Conservation (phyloP, 2,329 filamentous ascomycete genomes). For the Fonsecaea monophora region DNA sequence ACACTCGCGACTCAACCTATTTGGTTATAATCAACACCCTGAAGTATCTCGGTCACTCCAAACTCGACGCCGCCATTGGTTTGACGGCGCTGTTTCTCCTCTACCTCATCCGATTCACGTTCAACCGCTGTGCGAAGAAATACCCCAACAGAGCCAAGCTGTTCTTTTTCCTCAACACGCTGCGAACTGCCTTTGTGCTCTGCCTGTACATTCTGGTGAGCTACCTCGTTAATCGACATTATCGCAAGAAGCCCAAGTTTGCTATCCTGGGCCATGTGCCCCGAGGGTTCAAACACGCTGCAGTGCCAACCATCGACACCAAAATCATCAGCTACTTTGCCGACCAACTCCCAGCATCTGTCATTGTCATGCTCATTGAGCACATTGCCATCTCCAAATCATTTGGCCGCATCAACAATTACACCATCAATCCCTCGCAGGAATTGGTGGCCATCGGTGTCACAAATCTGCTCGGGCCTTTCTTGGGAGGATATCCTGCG, state of each 20-base stretch:
- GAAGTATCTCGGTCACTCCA: slow-evolving; percentile 70
- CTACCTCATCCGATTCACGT: slow-evolving; percentile 73
- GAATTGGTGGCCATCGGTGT: slow-evolving; percentile 95
- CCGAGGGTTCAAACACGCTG: slow-evolving; percentile 82
- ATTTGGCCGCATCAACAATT: slow-evolving; percentile 94
- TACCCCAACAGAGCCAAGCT: slow-evolving; percentile 72
- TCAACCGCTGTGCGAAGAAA: slow-evolving; percentile 71
- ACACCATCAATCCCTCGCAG: slow-evolving; percentile 92
- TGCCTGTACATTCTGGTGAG: slow-evolving; percentile 90
- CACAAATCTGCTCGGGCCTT: slow-evolving; percentile 86
- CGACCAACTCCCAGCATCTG: slow-evolving; percentile 77
- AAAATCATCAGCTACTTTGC: slow-evolving; percentile 72
- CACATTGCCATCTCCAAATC: slow-evolving; percentile 98
- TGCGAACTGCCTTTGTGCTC: slow-evolving; percentile 90
- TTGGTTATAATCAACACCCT: slow-evolving; percentile 81
- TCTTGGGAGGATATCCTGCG: slow-evolving; percentile 88
- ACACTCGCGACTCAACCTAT: slow-evolving; percentile 80
- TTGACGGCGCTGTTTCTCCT: slow-evolving; percentile 80
- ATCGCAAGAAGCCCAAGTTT: slow-evolving; percentile 69
- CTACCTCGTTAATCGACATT: slow-evolving; percentile 78
- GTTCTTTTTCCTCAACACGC: slow-evolving; percentile 88
- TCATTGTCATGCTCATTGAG: slow-evolving; percentile 95
- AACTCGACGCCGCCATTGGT: slow-evolving; percentile 85
- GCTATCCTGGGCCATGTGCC: slow-evolving; percentile 78
- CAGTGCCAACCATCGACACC: slow-evolving; percentile 71